Evolutionary conservation across 768 basidiomycete species (phyloP).

Genomic region (Lactarius psammicola): DNA sequence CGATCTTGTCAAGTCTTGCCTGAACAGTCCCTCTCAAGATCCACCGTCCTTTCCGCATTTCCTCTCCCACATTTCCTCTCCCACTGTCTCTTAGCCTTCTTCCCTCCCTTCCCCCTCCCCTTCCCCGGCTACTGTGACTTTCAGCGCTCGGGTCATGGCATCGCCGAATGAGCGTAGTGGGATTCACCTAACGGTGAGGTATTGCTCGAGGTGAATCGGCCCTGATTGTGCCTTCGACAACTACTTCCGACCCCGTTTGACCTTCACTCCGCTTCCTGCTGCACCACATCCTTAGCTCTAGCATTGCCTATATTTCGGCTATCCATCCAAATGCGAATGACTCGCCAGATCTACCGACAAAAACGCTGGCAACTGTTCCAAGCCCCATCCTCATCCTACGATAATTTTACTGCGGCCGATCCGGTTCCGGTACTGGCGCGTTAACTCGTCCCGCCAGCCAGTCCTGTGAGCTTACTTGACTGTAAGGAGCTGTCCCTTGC

Average conservation of each 20-base stretch:
- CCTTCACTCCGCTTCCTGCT: neutral
- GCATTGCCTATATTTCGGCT: neutral
- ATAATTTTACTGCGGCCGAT: constrained; percentile 1
- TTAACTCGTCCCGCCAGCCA: too few species aligned
- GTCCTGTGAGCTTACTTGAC: neutral
- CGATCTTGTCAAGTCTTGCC: neutral
- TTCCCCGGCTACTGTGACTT: neutral
- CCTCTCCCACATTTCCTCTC: too few species aligned
- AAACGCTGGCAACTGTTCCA: neutral
- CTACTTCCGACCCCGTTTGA: neutral
- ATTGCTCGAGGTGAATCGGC: neutral
- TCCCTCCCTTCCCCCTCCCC: neutral
- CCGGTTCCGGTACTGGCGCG: neutral
- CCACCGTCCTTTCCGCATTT: neutral
- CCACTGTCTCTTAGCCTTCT: neutral
- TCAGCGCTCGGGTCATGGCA: neutral
- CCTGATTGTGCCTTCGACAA: neutral
- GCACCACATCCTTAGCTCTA: neutral
- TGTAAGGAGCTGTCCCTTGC: neutral
- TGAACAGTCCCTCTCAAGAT: neutral
- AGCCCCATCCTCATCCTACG: neutral
- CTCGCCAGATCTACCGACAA: neutral
- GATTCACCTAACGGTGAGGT: neutral
- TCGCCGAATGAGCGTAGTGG: neutral
- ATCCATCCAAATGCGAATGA: neutral